A percentile compares a stretch with the other conserved stretches of the same genome.
Evolutionary conservation across 768 basidiomycete species (phyloP).

Genomic region (Lanmaoa pseudosensibilis): DNA sequence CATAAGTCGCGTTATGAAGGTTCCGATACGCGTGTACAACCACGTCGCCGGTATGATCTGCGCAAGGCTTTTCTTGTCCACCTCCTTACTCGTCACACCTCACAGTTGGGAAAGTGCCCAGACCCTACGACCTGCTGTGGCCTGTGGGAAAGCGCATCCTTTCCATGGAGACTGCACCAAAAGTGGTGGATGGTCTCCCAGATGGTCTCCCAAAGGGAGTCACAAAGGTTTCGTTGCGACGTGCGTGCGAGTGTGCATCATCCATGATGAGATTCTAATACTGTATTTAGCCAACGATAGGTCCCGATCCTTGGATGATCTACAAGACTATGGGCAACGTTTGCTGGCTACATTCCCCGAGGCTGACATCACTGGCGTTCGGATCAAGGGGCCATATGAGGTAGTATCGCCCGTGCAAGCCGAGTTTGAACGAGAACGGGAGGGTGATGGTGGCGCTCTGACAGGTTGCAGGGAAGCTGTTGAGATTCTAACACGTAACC

Average conservation of each 20-base stretch:
- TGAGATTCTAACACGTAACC: constrained; percentile 85
- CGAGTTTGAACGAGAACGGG: constrained; percentile 33
- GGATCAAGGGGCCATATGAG: constrained; percentile 29
- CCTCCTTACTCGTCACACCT: constrained; percentile 6
- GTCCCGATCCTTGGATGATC: constrained; percentile 40
- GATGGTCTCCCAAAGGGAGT: constrained; percentile 21
- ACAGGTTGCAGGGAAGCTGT: constrained; percentile 80
- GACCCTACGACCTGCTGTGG: constrained; percentile 82
- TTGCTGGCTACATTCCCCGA: constrained; percentile 49
- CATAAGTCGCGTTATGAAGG: constrained; percentile 78
- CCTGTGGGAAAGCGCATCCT: constrained; percentile 53
- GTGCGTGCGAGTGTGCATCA: constrained; percentile 17
- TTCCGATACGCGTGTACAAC: constrained; percentile 90
- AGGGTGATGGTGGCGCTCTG: constrained; percentile 45
- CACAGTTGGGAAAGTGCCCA: constrained; percentile 52
- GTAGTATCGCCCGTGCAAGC: constrained; percentile 21
- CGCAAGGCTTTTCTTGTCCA: neutral
- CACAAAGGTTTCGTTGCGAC: neutral
- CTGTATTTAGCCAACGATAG: constrained; percentile 12
- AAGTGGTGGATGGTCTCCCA: constrained; percentile 25
- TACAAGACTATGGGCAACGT: constrained; percentile 53
- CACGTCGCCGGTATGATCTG: constrained; percentile 66
- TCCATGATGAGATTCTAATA: constrained; percentile 1
- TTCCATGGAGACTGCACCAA: constrained; percentile 29
- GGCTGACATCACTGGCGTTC: constrained; percentile 25